These are phyloP conservation scores for Kazachstania psychrophila DNA, from an alignment of 805 yeast species.

Conservation along the genomic window DNA sequence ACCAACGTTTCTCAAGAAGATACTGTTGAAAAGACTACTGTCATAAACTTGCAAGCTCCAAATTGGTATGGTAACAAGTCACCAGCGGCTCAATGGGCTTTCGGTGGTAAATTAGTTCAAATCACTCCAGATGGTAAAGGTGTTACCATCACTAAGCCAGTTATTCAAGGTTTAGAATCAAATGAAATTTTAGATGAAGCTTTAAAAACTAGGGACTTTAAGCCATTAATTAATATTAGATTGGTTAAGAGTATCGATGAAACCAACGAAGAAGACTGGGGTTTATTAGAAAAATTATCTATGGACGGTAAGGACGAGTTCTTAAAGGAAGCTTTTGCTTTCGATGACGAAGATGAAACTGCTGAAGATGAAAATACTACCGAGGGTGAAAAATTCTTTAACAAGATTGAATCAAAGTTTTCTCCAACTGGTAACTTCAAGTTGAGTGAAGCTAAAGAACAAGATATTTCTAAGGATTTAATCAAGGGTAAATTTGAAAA, in stretches of 20 bases:
- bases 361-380: conserved; percentile 14
- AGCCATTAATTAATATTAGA: conserved; percentile 47
- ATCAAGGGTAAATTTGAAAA: conserved; percentile 52
- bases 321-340: conserved; percentile 37
- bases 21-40: conserved; percentile 63
- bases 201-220: conserved; percentile 45
- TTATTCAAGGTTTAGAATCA: conserved; percentile 30
- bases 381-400: conserved; percentile 33
- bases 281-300: conserved; percentile 43
- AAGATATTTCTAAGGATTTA: conserved; percentile 39
- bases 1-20: conserved; percentile 59
- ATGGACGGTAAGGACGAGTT: conserved; percentile 42
- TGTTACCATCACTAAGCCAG: conserved; percentile 33
- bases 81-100: conserved; percentile 70
- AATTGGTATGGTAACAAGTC: conserved; percentile 72
- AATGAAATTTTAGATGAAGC: conserved; percentile 45
- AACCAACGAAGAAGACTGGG: conserved; percentile 55
- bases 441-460: conserved; percentile 38
- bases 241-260: conserved; percentile 33
- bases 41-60: conserved; percentile 68
- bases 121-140: conserved; percentile 37
- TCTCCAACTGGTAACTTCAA: conserved; percentile 49
- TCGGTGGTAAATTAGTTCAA: conserved; percentile 79
- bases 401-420: conserved; percentile 28
- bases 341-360: conserved; percentile 27